These are phyloP conservation scores for Selaginella tamariscina DNA, from an alignment of 75 land plant species.

Conservation along the genomic window DNA sequence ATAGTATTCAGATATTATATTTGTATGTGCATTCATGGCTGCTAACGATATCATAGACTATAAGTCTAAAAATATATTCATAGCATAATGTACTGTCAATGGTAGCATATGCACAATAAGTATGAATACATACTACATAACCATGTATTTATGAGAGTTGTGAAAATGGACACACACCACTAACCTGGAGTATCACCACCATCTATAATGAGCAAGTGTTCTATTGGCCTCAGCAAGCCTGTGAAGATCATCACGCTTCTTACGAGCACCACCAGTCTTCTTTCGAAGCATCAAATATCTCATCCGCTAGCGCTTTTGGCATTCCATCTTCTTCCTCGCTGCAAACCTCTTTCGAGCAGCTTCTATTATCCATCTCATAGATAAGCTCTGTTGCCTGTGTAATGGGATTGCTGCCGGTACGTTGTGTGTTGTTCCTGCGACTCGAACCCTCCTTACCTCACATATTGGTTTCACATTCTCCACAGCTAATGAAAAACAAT, in stretches of 20 bases:
- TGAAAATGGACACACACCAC: too few relatives aligned
- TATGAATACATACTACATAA: too few relatives aligned
- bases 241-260: constrained; percentile 12
- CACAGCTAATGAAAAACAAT: too few relatives aligned
- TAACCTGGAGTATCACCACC: constrained; percentile 2
- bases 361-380: constrained; percentile 18
- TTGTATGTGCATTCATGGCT: too few relatives aligned
- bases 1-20: too few relatives aligned
- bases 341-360: constrained; percentile 14
- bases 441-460: constrained; percentile 11
- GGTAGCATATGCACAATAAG: too few relatives aligned
- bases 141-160: too few relatives aligned
- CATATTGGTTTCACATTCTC: constrained; percentile 20
- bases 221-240: constrained; percentile 10
- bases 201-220: constrained; percentile 6
- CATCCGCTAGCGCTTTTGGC: constrained; percentile 8
- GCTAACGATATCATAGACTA: too few relatives aligned
- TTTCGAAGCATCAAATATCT: constrained; percentile 12
- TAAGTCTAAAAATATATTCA: too few relatives aligned
- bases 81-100: too few relatives aligned
- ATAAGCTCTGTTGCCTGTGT: constrained; percentile 23
- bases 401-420: constrained; percentile 12
- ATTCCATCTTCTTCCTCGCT: constrained; percentile 14
- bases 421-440: constrained; percentile 16
- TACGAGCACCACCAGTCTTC: constrained; percentile 11